Evolutionary conservation across 1,139 yeast genomes (phyloP).

Genomic region (Suhomyces yuchorum): DNA sequence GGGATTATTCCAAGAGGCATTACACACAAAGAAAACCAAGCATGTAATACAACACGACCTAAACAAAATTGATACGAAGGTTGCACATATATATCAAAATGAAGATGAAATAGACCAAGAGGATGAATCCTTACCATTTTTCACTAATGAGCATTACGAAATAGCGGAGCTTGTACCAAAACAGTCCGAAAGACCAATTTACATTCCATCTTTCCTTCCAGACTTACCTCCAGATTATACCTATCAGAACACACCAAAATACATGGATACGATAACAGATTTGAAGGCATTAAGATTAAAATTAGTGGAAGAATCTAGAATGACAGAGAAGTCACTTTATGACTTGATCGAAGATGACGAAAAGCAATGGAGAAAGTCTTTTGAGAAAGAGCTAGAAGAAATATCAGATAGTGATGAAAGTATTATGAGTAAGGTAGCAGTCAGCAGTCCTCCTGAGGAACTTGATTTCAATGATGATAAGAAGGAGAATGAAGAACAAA

Average conservation of each 20-base stretch:
- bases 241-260: slow-evolving; percentile 73
- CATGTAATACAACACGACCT: slow-evolving; percentile 6
- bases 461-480: slow-evolving; percentile 4
- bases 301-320: slow-evolving; percentile 75
- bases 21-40: slow-evolving; percentile 22
- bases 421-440: slow-evolving; percentile 26
- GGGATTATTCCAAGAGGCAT: slow-evolving; percentile 48
- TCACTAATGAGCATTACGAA: slow-evolving; percentile 50
- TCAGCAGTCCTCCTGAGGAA: slow-evolving; percentile 14
- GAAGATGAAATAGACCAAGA: slow-evolving; percentile 7
- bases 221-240: slow-evolving; percentile 93
- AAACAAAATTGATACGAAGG: slow-evolving; percentile 5
- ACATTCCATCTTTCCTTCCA: slow-evolving; percentile 78
- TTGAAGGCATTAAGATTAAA: slow-evolving; percentile 69
- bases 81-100: slow-evolving; percentile 7
- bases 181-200: slow-evolving; percentile 47
- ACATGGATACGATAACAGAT: slow-evolving; percentile 63
- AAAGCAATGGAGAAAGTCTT: slow-evolving; percentile 31
- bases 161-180: slow-evolving; percentile 59
- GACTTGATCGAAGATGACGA: slow-evolving; percentile 53
- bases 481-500: background rate
- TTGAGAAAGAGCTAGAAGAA: slow-evolving; percentile 28
- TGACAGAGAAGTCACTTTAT: slow-evolving; percentile 77
- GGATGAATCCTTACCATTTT: slow-evolving; percentile 40
- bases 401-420: slow-evolving; percentile 24